These are phyloP conservation scores for Cicer cuneatum DNA, from an alignment of 306 rosid species.

Conservation along the genomic window DNA sequence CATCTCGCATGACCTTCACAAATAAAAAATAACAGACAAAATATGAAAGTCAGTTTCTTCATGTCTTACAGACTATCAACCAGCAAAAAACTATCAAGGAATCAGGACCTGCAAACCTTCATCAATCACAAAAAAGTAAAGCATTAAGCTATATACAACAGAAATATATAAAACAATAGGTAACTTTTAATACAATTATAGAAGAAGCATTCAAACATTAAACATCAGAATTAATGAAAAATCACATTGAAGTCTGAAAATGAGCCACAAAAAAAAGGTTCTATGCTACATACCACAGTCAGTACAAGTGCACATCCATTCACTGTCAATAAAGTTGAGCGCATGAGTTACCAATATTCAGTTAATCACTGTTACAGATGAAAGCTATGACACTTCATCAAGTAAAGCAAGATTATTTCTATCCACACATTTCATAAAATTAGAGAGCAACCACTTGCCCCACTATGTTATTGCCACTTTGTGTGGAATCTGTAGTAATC, in stretches of 20 bases:
- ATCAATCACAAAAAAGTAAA: constrained; percentile 33
- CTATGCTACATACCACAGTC: neutral
- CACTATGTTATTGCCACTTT: constrained; percentile 9
- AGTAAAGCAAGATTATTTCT: neutral
- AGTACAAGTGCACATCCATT: constrained; percentile 22
- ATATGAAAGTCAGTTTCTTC: constrained; percentile 33
- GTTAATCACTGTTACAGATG: neutral
- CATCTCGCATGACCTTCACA: constrained; percentile 77
- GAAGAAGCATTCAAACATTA: neutral
- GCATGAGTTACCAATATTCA: neutral
- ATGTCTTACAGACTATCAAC: constrained; percentile 20
- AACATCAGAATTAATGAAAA: constrained; percentile 9
- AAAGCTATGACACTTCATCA: neutral
- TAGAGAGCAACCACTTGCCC: constrained; percentile 18
- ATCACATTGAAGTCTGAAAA: constrained; percentile 10
- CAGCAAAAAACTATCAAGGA: constrained; percentile 13
- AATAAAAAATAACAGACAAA: constrained; percentile 16
- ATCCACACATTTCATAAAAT: constrained; percentile 13
- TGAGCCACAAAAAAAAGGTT: constrained; percentile 1
- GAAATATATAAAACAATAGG: constrained; percentile 15
- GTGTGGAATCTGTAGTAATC: neutral
- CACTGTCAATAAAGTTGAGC: constrained; percentile 2
- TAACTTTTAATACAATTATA: constrained; percentile 19
- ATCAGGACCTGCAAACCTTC: constrained; percentile 9
- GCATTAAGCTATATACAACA: constrained; percentile 16